A percentile compares a stretch with the other conserved stretches of the same genome.
Conservation (phyloP, 2,329 filamentous ascomycete species). For the Zalaria sp. region DNA sequence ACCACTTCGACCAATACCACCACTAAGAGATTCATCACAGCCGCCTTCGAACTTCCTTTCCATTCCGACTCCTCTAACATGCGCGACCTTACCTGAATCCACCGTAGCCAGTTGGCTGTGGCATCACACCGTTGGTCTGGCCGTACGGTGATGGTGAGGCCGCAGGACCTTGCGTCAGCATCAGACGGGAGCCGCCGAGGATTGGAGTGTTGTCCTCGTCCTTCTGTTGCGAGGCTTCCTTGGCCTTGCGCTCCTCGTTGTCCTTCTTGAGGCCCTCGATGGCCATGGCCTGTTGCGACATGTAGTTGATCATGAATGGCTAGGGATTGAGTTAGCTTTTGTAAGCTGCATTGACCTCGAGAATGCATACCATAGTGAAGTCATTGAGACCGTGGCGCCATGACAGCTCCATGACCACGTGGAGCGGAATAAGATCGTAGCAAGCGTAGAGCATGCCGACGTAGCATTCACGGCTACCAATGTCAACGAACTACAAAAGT, state of each 20-base stretch:
- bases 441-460: slow-evolving; percentile 99
- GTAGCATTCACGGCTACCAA: slow-evolving; percentile 97
- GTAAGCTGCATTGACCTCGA: neutral
- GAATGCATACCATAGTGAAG: slow-evolving; percentile 66
- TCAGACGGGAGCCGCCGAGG: slow-evolving; percentile 71
- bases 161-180: slow-evolving; percentile 84
- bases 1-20: no score
- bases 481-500: slow-evolving; percentile 73
- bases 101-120: slow-evolving; percentile 54
- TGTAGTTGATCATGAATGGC: slow-evolving; percentile 98
- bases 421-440: slow-evolving; percentile 89
- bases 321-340: slow-evolving; percentile 9
- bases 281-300: slow-evolving; percentile 78
- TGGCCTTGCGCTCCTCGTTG: slow-evolving; percentile 79
- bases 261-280: slow-evolving; percentile 80
- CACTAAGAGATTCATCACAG: no score
- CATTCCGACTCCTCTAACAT: no score
- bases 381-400: slow-evolving; percentile 91
- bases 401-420: slow-evolving; percentile 87
- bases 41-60: no score
- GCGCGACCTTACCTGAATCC: slow-evolving; percentile 12
- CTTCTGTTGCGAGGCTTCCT: slow-evolving; percentile 62
- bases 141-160: slow-evolving; percentile 54
- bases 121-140: slow-evolving; percentile 76
- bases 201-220: slow-evolving; percentile 91